phyloP scores from a whole-genome alignment of 2,329 filamentous ascomycete genomes.

The Sphaerulina vaccinii region DNA sequence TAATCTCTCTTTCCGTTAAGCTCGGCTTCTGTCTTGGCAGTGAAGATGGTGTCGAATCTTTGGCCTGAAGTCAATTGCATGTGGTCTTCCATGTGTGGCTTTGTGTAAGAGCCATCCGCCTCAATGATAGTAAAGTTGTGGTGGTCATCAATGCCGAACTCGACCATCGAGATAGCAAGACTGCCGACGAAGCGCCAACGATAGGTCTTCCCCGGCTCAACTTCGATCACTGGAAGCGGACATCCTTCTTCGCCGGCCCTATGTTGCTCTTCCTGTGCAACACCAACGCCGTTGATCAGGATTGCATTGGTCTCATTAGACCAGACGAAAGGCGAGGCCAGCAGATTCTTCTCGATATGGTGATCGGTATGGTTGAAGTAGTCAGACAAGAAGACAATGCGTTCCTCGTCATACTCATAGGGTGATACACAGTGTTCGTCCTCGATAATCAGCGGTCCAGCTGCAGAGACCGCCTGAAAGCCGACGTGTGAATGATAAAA shows the following conservation, averaged over 20 bases:
- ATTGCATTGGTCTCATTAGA: constrained; percentile 59
- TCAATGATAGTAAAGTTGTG: constrained; percentile 58
- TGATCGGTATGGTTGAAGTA: constrained; percentile 57
- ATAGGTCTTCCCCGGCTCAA: constrained; percentile 61
- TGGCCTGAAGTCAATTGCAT: constrained; percentile 60
- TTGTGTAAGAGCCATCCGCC: constrained; percentile 56
- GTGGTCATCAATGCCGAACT: constrained; percentile 59
- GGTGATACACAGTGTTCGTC: constrained; percentile 44
- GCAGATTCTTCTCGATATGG: constrained; percentile 52
- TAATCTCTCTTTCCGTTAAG: constrained; percentile 43
- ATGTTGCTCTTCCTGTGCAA: constrained; percentile 24
- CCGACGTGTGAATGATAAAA: constrained; percentile 69
- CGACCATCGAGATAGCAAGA: constrained; percentile 55
- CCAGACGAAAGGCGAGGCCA: constrained; percentile 54
- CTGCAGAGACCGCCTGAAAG: constrained; percentile 59
- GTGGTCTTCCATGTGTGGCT: constrained; percentile 47
- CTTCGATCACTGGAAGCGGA: constrained; percentile 50
- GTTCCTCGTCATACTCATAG: constrained; percentile 63
- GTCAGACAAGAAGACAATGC: constrained; percentile 56
- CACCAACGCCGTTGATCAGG: constrained; percentile 55
- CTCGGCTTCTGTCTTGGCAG: constrained; percentile 51
- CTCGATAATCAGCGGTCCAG: constrained; percentile 60
- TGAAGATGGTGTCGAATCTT: constrained; percentile 59
- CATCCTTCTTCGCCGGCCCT: constrained; percentile 25
- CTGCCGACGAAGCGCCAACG: constrained; percentile 60